A percentile compares a stretch with the other conserved stretches of the same genome.
Conservation (phyloP, 2,329 filamentous ascomycete genomes). For the Raffaelea deltoideospora region DNA sequence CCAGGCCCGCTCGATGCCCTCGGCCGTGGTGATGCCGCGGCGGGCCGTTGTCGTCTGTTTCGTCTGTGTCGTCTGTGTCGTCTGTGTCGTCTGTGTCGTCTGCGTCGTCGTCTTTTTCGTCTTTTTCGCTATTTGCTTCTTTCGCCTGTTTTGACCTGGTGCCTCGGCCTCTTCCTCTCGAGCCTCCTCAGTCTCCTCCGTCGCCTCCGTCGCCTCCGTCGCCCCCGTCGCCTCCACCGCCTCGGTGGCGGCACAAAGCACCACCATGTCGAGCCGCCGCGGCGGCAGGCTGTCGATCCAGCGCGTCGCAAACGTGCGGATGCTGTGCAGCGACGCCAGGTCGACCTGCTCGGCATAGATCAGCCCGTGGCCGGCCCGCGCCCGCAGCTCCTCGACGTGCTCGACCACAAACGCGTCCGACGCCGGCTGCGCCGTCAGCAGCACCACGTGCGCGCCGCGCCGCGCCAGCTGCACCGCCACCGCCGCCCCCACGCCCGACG, state of each 20-base stretch:
- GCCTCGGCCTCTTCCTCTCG: too few relatives aligned
- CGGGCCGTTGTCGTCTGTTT: too few relatives aligned
- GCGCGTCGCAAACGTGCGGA: slow-evolving; percentile 85
- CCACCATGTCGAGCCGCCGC: slow-evolving; percentile 74
- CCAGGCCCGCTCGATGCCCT: slow-evolving; percentile 82
- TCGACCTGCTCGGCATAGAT: slow-evolving; percentile 95
- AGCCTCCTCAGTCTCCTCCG: too few relatives aligned
- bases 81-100: too few relatives aligned
- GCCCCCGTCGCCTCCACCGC: slow-evolving; percentile 28
- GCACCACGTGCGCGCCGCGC: slow-evolving; percentile 77
- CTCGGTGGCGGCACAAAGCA: slow-evolving; percentile 58
- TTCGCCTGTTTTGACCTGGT: too few relatives aligned
- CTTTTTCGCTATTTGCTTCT: too few relatives aligned
- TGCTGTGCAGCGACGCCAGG: slow-evolving; percentile 71
- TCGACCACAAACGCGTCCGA: slow-evolving; percentile 83
- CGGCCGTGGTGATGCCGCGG: slow-evolving; percentile 39
- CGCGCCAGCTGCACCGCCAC: slow-evolving; percentile 59
- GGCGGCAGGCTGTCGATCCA: slow-evolving; percentile 96
- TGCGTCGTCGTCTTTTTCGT: too few relatives aligned
- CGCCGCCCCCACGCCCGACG: slow-evolving; percentile 76
- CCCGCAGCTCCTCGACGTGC: slow-evolving; percentile 77
- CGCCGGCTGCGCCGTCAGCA: slow-evolving; percentile 70
- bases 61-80: too few relatives aligned
- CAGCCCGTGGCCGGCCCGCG: slow-evolving; percentile 62
- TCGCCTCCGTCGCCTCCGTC: slow-evolving; percentile 51